Conservation (phyloP, 2,329 filamentous ascomycete species). For the Epichloe elymi region DNA sequence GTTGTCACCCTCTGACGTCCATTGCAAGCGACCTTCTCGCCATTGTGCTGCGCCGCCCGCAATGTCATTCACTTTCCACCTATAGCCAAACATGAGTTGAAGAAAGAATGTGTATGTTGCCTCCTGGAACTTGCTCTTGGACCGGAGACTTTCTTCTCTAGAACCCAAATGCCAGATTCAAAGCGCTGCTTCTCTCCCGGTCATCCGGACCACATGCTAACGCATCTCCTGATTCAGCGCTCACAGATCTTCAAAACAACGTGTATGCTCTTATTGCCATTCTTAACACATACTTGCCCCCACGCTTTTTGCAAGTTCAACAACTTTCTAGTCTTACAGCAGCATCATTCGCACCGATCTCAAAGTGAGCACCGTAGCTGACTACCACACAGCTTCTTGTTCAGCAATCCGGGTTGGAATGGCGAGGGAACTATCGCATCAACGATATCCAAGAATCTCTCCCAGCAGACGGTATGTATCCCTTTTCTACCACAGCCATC, state of each 20-base stretch:
- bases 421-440: slow-evolving; percentile 36
- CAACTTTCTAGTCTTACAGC: neutral
- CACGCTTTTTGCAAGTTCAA: neutral
- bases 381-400: slow-evolving; percentile 34
- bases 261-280: slow-evolving; percentile 25
- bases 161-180: neutral
- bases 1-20: neutral
- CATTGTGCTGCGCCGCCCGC: slow-evolving; percentile 17
- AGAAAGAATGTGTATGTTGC: slow-evolving; percentile 30
- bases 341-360: neutral
- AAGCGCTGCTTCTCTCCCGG: neutral
- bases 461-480: slow-evolving; percentile 37
- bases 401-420: slow-evolving; percentile 45
- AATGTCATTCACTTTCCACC: slow-evolving; percentile 20
- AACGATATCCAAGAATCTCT: slow-evolving; percentile 44
- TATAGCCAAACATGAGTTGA: slow-evolving; percentile 26
- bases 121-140: neutral
- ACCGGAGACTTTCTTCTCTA: neutral
- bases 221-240: slow-evolving; percentile 22
- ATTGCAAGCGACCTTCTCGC: slow-evolving; percentile 6
- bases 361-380: neutral
- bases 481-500: neutral
- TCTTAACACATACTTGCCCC: neutral
- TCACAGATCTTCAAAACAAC: slow-evolving; percentile 36
- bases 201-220: slow-evolving; percentile 7